Percentiles rank a stretch among this genome's conserved stretches.
phyloP scores from a whole-genome alignment of 257 asterid species.

The Apocynum venetum region DNA sequence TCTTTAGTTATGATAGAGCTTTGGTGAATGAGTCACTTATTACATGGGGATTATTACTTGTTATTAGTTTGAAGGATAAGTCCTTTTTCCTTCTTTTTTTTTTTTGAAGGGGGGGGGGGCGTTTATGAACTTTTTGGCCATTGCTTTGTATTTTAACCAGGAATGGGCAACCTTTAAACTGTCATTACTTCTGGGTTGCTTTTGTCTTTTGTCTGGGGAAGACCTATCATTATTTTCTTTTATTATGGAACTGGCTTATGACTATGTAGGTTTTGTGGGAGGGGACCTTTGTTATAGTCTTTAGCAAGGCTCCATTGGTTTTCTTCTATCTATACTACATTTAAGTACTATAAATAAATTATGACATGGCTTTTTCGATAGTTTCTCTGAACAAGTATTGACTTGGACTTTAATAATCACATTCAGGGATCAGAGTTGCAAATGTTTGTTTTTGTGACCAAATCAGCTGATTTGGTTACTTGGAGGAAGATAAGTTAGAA shows the following conservation, averaged over 20 bases:
- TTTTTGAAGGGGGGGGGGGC: neutral
- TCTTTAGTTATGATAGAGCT: neutral
- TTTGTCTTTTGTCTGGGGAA: no score
- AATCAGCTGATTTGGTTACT: slow-evolving; percentile 32
- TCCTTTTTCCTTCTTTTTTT: no score
- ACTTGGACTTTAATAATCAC: slow-evolving; percentile 47
- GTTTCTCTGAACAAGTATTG: slow-evolving; percentile 31
- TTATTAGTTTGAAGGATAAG: neutral
- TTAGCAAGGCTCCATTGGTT: neutral
- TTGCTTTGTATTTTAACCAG: neutral
- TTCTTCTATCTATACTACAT: slow-evolving; percentile 6
- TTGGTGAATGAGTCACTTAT: neutral
- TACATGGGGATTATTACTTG: neutral
- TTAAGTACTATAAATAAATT: slow-evolving; percentile 8
- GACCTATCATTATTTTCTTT: neutral
- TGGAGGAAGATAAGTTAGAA: slow-evolving; percentile 43
- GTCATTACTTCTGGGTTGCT: neutral
- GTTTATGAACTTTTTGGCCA: neutral
- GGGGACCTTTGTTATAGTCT: no score
- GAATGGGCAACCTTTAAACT: neutral
- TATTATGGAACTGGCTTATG: neutral
- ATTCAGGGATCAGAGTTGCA: slow-evolving; percentile 74
- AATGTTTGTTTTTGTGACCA: slow-evolving; percentile 33
- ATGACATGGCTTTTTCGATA: slow-evolving; percentile 14
- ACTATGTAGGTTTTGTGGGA: neutral